phyloP scores from a whole-genome alignment of 768 basidiomycete species.

The Lactarius hatsudake region DNA sequence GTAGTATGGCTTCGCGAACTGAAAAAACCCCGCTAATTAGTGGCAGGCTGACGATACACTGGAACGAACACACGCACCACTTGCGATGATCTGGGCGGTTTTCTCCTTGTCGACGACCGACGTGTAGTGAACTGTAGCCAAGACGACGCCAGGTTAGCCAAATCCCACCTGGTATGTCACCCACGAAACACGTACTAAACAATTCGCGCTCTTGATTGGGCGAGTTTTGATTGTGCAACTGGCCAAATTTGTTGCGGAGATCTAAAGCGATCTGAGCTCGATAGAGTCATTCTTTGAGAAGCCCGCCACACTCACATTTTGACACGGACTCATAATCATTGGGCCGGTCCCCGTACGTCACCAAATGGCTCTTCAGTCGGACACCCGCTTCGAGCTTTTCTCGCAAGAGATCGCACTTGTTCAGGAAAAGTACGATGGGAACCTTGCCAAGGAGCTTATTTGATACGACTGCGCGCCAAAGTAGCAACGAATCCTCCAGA shows the following conservation, averaged over 20 bases:
- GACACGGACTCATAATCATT: constrained; percentile 79
- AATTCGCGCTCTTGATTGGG: constrained; percentile 71
- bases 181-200: constrained; percentile 51
- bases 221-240: constrained; percentile 62
- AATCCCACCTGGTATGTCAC: background rate
- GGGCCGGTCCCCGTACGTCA: constrained; percentile 66
- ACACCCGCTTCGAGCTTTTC: constrained; percentile 77
- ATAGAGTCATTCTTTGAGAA: background rate
- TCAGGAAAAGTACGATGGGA: constrained; percentile 77
- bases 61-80: constrained; percentile 45
- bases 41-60: background rate
- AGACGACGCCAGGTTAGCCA: constrained; percentile 10
- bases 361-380: constrained; percentile 63
- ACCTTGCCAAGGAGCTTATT: constrained; percentile 73
- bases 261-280: constrained; percentile 41
- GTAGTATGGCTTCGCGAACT: constrained; percentile 64
- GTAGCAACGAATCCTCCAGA: constrained; percentile 70
- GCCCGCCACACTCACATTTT: constrained; percentile 50
- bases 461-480: constrained; percentile 72
- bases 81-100: constrained; percentile 70
- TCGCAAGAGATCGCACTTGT: constrained; percentile 78
- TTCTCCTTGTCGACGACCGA: constrained; percentile 77
- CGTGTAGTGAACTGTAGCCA: constrained; percentile 64
- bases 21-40: constrained; percentile 2
- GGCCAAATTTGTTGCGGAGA: constrained; percentile 69